A percentile compares a stretch with the other conserved stretches of the same genome.
Conservation (phyloP, 2,329 filamentous ascomycete species). For the Colletotrichum trifolii region DNA sequence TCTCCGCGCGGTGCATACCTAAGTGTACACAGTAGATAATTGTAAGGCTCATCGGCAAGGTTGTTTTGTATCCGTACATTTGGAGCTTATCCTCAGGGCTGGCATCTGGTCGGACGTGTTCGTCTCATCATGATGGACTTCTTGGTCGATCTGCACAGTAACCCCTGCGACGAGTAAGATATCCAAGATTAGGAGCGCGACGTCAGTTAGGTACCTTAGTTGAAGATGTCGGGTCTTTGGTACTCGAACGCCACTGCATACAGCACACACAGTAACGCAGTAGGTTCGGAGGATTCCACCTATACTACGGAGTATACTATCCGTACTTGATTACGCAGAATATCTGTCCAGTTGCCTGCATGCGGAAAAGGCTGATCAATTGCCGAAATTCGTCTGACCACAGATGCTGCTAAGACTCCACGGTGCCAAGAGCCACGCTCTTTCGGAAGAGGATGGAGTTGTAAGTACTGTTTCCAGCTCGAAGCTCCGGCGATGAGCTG, state of each 20-base stretch:
- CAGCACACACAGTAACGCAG: not conserved
- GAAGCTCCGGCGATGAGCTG: not conserved
- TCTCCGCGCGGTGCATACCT: too few species aligned
- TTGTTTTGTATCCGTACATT: not conserved
- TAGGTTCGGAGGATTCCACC: too few species aligned
- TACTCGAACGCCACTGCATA: too few species aligned
- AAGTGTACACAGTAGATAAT: too few species aligned
- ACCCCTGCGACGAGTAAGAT: not conserved
- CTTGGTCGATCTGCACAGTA: not conserved
- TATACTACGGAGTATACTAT: too few species aligned
- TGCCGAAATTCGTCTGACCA: constrained; percentile 29
- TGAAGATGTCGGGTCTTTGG: too few species aligned
- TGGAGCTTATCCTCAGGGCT: constrained; percentile 13
- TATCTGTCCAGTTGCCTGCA: constrained; percentile 1
- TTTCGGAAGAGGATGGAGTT: not conserved
- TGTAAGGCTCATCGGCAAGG: constrained; percentile 13
- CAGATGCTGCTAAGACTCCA: constrained; percentile 7
- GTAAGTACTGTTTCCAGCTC: not conserved
- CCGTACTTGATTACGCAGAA: too few species aligned
- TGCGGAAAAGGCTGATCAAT: constrained; percentile 32
- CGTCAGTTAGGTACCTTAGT: too few species aligned
- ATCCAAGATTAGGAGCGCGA: too few species aligned
- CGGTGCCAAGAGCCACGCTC: constrained; percentile 6
- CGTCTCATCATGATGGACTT: constrained; percentile 12
- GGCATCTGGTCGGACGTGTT: constrained; percentile 22